Percentiles rank a stretch among this genome's conserved stretches.
phyloP scores from a whole-genome alignment of 805 yeast species.

The Dipodascopsis tothii region DNA sequence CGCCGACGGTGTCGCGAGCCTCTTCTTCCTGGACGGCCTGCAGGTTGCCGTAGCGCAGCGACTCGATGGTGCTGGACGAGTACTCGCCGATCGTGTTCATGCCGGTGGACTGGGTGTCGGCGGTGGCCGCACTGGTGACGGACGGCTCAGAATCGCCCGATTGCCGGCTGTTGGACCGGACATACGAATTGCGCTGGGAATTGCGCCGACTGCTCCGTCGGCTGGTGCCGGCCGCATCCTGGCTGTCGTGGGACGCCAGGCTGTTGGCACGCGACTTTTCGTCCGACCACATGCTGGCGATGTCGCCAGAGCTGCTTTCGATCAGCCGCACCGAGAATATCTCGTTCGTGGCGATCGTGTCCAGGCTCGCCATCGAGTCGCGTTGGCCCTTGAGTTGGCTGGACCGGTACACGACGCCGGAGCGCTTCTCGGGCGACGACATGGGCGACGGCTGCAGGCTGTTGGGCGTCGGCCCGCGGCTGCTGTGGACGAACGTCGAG shows the following conservation, averaged over 20 bases:
- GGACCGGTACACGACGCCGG: not conserved
- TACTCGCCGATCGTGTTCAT: not conserved
- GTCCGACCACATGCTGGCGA: constrained; percentile 8
- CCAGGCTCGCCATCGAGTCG: constrained; percentile 26
- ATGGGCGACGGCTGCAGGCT: not conserved
- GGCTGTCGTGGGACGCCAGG: no score
- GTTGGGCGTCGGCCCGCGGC: not conserved
- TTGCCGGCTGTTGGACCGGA: no score
- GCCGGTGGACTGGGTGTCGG: not conserved
- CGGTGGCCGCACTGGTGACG: not conserved
- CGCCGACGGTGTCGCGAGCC: not conserved
- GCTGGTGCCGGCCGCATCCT: no score
- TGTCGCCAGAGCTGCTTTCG: constrained; percentile 17
- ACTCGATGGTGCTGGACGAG: not conserved
- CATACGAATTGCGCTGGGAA: no score
- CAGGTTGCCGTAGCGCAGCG: not conserved
- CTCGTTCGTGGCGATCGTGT: constrained; percentile 26
- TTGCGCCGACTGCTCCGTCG: no score
- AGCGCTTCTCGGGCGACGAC: not conserved
- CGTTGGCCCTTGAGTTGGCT: not conserved
- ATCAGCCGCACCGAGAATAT: constrained; percentile 24
- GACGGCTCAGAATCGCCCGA: no score
- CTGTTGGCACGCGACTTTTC: no score
- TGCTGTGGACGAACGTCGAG: not conserved
- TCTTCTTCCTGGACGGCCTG: not conserved